Evolutionary conservation across 2,329 filamentous ascomycete genomes (phyloP).

Genomic region (Penicillium sp.): DNA sequence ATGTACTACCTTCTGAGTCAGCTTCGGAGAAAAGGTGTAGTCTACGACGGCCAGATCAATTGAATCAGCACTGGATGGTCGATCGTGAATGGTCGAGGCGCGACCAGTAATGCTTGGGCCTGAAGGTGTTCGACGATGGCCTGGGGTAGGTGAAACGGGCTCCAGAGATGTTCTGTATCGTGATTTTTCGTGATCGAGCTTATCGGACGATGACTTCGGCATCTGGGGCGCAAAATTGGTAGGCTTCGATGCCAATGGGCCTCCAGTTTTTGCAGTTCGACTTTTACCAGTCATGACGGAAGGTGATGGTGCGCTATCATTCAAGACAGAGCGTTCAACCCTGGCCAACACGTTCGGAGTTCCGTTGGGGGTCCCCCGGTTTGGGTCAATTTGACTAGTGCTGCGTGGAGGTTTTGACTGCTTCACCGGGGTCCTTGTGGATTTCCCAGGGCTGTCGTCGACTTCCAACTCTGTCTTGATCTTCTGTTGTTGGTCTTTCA

Average conservation of each 20-base stretch:
- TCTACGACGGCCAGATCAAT: slow-evolving; percentile 84
- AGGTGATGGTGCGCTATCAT: slow-evolving; percentile 70
- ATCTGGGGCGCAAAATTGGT: slow-evolving; percentile 26
- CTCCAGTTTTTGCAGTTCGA: slow-evolving; percentile 33
- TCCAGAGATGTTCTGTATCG: slow-evolving; percentile 31
- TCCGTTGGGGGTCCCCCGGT: slow-evolving; percentile 2
- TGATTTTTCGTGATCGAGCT: slow-evolving; percentile 29
- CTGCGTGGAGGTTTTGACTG: slow-evolving; percentile 17
- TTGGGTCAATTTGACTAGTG: slow-evolving; percentile 17
- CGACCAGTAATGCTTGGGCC: slow-evolving; percentile 40
- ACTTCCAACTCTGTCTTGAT: slow-evolving; percentile 51
- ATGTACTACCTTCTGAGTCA: slow-evolving; percentile 86
- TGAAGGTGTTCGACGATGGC: slow-evolving; percentile 42
- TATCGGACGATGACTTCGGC: slow-evolving; percentile 30
- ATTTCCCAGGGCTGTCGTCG: slow-evolving; percentile 33
- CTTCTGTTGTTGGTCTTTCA: slow-evolving; percentile 58
- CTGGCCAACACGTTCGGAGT: slow-evolving; percentile 1
- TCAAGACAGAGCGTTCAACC: slow-evolving; percentile 8
- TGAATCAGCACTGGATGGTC: slow-evolving; percentile 78
- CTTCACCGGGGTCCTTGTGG: slow-evolving; percentile 12
- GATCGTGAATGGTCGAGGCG: slow-evolving; percentile 61
- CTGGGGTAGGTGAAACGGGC: slow-evolving; percentile 24
- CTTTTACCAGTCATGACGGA: slow-evolving; percentile 62
- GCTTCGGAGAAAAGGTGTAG: slow-evolving; percentile 77
- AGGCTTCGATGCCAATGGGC: slow-evolving; percentile 29